Conservation (phyloP, 768 basidiomycete species). For the Boletus patriciae region DNA sequence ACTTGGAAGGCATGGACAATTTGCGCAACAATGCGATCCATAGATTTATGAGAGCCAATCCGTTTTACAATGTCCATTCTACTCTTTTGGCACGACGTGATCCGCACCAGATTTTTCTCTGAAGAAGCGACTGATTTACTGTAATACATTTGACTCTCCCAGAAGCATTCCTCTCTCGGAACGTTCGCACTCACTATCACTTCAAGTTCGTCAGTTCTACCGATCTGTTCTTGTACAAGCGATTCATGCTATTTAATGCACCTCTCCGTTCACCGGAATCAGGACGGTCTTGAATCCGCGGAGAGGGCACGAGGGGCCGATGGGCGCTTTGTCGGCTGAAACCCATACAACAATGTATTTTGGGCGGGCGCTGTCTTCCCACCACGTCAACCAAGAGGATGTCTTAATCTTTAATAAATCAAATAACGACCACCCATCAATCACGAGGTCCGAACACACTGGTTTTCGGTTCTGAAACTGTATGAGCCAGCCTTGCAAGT, state of each 20-base stretch:
- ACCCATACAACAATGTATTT: background rate
- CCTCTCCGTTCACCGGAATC: background rate
- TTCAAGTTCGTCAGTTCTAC: background rate
- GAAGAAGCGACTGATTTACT: constrained; percentile 11
- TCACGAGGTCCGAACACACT: background rate
- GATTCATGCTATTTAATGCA: constrained; percentile 5
- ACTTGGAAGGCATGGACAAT: constrained; percentile 22
- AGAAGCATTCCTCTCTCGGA: background rate
- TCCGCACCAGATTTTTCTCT: constrained; percentile 2
- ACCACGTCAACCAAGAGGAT: background rate
- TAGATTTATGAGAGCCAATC: constrained; percentile 26
- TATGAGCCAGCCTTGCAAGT: background rate
- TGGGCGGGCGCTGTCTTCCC: background rate
- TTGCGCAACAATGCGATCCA: constrained; percentile 16
- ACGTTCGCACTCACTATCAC: background rate
- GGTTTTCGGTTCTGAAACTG: background rate
- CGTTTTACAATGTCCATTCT: constrained; percentile 17
- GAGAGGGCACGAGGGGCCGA: background rate
- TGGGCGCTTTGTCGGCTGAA: background rate
- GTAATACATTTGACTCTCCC: constrained; percentile 11
- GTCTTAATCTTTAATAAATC: background rate
- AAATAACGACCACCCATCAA: background rate
- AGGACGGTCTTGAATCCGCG: background rate
- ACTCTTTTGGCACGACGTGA: constrained; percentile 11
- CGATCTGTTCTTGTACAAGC: constrained; percentile 1